phyloP scores from a whole-genome alignment of 331 rosid species.

The Quercus phellos region DNA sequence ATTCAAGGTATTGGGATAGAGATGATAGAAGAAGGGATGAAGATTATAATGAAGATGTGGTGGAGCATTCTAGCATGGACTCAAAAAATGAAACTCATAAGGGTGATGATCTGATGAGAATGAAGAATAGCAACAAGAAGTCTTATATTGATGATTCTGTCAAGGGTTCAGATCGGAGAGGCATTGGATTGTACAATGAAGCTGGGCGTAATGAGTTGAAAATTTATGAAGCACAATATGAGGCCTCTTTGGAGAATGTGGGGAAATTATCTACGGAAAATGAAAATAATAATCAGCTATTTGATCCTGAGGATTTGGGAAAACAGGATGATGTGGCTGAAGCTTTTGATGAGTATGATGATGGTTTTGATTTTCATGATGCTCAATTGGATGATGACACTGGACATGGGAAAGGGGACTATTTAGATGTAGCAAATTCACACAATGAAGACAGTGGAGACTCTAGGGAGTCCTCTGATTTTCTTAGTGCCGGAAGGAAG shows the following conservation, averaged over 20 bases:
- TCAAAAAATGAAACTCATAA: slow-evolving; percentile 24
- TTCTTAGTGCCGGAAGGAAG: slow-evolving; percentile 25
- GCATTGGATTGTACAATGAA: slow-evolving; percentile 80
- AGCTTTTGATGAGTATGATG: slow-evolving; percentile 76
- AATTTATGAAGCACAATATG: slow-evolving; percentile 79
- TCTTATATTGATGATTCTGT: slow-evolving; percentile 32
- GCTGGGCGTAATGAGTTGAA: slow-evolving; percentile 94
- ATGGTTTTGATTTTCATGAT: slow-evolving; percentile 57
- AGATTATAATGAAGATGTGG: slow-evolving; percentile 67
- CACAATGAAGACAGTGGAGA: slow-evolving; percentile 29
- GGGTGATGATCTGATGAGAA: slow-evolving; percentile 28
- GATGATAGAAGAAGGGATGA: slow-evolving; percentile 97
- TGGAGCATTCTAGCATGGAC: slow-evolving; percentile 33
- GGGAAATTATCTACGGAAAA: slow-evolving; percentile 23
- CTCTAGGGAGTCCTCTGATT: slow-evolving; percentile 30
- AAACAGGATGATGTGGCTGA: slow-evolving; percentile 44
- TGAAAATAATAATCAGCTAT: slow-evolving; percentile 16
- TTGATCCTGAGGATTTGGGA: slow-evolving; percentile 30
- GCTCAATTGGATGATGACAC: slow-evolving; percentile 41
- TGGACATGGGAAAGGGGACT: slow-evolving; percentile 31
- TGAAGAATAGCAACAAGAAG: slow-evolving; percentile 25
- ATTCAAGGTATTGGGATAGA: slow-evolving; percentile 93
- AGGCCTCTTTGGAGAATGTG: slow-evolving; percentile 68
- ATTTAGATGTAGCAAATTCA: slow-evolving; percentile 23
- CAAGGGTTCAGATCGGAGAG: slow-evolving; percentile 38